Conservation (phyloP, 208 protist genomes). For the Acanthamoeba healyi region DNA sequence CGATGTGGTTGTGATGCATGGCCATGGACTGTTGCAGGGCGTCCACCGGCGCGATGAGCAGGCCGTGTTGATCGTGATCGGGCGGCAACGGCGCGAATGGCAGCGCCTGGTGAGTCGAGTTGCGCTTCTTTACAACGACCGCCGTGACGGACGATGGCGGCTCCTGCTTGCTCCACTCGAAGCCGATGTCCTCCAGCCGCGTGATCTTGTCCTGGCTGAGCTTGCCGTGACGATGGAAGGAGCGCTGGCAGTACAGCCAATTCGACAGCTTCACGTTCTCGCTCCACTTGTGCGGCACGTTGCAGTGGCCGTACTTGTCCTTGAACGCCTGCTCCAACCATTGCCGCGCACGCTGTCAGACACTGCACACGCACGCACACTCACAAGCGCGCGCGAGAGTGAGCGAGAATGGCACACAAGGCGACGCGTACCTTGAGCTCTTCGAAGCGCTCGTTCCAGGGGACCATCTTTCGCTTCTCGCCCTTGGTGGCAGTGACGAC, state of each 20-base stretch:
- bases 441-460: slow-evolving; percentile 69
- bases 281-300: slow-evolving; percentile 73
- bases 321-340: slow-evolving; percentile 51
- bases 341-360: not conserved
- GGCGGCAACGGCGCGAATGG: too few relatives aligned
- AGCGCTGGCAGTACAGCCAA: slow-evolving; percentile 71
- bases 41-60: too few relatives aligned
- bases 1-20: not conserved
- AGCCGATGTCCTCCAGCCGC: slow-evolving; percentile 64
- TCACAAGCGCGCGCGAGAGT: too few relatives aligned
- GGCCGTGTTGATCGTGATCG: too few relatives aligned
- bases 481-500: not conserved
- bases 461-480: slow-evolving; percentile 65
- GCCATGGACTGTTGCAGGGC: too few relatives aligned
- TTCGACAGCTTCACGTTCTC: slow-evolving; percentile 68
- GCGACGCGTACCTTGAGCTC: slow-evolving; percentile 2
- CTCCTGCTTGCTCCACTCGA: slow-evolving; percentile 74
- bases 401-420: not conserved
- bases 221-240: slow-evolving; percentile 69
- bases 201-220: slow-evolving; percentile 53
- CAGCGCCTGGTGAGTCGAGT: too few relatives aligned
- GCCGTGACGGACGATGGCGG: not conserved
- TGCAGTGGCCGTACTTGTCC: slow-evolving; percentile 71
- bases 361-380: too few relatives aligned
- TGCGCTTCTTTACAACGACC: slow-evolving; percentile 64